Evolutionary conservation across 1,284 basidiomycete species (phyloP).

Genomic region (Fistulinella cinereoalba): DNA sequence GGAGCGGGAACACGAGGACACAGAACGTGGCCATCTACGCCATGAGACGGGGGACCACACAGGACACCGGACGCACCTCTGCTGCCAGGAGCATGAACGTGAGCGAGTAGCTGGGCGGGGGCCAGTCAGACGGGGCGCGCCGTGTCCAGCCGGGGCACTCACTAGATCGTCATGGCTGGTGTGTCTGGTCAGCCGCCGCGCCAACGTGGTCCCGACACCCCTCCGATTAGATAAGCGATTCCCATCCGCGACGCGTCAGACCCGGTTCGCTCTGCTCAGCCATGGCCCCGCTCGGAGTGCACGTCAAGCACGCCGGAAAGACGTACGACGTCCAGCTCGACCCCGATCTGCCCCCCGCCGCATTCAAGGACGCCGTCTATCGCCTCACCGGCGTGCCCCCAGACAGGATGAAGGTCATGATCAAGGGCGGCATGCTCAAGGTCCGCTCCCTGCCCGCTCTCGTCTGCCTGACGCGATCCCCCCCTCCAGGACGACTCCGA

Average conservation of each 20-base stretch:
- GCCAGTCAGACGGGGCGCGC: too few relatives aligned
- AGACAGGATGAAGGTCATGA: conserved; percentile 96
- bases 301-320: conserved; percentile 92
- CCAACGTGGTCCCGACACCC: conserved; percentile 23
- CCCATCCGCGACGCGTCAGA: conserved; percentile 32
- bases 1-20: conserved; percentile 72
- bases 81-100: conserved; percentile 75
- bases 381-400: conserved; percentile 82
- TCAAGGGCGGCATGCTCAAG: conserved; percentile 92
- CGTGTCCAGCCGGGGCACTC: too few relatives aligned
- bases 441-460: conserved; percentile 36
- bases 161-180: conserved; percentile 70
- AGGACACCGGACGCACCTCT: conserved; percentile 43
- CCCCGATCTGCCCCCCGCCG: conserved; percentile 61
- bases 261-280: neutral
- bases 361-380: conserved; percentile 84
- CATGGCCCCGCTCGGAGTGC: conserved; percentile 70
- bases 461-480: conserved; percentile 4
- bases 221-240: conserved; percentile 26
- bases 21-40: conserved; percentile 70
- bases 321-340: conserved; percentile 65
- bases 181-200: conserved; percentile 17
- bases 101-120: conserved; percentile 71
- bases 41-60: conserved; percentile 1
- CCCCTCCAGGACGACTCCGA: conserved; percentile 76